A percentile compares a stretch with the other conserved stretches of the same genome.
These are phyloP conservation scores for Yamadazyma nakazawae DNA, from an alignment of 805 yeast species.

Conservation along the genomic window DNA sequence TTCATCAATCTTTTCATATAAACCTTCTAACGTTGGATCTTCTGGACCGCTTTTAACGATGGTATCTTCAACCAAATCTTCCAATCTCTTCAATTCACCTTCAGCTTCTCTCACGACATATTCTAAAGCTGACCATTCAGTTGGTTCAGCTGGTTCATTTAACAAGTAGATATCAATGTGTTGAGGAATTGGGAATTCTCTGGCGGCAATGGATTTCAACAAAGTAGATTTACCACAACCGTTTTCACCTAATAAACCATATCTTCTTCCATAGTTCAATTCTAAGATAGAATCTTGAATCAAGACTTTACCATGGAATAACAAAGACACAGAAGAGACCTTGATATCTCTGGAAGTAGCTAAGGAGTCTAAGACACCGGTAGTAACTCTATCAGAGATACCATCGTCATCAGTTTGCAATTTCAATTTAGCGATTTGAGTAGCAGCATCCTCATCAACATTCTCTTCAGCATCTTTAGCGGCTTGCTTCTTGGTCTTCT, in stretches of 20 bases:
- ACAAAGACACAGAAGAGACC: constrained; percentile 80
- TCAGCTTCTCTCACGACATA: constrained; percentile 98
- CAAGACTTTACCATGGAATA: constrained; percentile 96
- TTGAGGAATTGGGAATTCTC: constrained; percentile 95
- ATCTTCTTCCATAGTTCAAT: constrained; percentile 95
- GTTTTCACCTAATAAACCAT: constrained; percentile 96
- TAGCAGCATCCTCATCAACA: constrained; percentile 61
- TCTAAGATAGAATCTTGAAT: constrained; percentile 90
- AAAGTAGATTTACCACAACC: constrained; percentile 99
- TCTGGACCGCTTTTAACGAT: constrained; percentile 94
- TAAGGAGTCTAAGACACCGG: constrained; percentile 92
- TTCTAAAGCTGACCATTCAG: constrained; percentile 88
- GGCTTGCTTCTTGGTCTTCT: constrained; percentile 58
- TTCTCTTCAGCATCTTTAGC: constrained; percentile 48
- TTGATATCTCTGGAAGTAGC: constrained; percentile 92
- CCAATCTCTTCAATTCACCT: constrained; percentile 83
- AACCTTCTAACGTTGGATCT: constrained; percentile 74
- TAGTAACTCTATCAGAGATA: constrained; percentile 92
- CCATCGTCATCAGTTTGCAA: constrained; percentile 94
- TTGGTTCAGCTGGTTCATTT: constrained; percentile 97
- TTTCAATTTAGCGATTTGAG: constrained; percentile 80
- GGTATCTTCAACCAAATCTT: constrained; percentile 84
- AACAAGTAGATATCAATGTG: constrained; percentile 85
- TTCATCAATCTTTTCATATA: constrained; percentile 92
- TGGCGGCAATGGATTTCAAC: constrained; percentile 87